Evolutionary conservation across 306 rosid genomes (phyloP), one percentile per base, ranked within the genome.

Genomic region (Aeschynomene evenia): DNA sequence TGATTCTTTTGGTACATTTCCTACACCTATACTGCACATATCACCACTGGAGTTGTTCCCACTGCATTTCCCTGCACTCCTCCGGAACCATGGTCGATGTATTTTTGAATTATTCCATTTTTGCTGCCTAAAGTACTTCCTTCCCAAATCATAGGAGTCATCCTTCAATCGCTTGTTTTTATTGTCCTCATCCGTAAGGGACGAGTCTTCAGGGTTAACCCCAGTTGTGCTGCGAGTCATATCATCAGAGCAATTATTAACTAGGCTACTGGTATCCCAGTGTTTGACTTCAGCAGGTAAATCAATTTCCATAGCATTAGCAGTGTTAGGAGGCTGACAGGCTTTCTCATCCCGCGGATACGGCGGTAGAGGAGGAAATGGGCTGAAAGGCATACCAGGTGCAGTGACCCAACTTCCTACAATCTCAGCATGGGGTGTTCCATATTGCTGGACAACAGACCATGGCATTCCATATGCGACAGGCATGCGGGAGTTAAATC

Each of bases 331-430:
- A 19, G 84, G 81, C 10, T 80, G 78, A 57, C 33, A 66, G 70
- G 70, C 82, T 77, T 74, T 75, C 77, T 77, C 68, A 66, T 46
- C 84, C 66, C 84, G 82, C 5, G 89, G 91, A 77, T 76, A 70
- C 4, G 85, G 79, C 58, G 99, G 99, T 45, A 89, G 54, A 8
- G 99, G 99, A 59, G 99, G 99, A 82, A 91, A 95, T 39, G 96
- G 93, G 71, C 59, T 74, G 79, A 91, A 95, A 72, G 99, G 96
- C 86, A 91, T 73, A 72, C 95, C 96, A 12, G 96, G 97, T 29
- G 99, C 96, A 73, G 80, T 81, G 79, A 68, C 78, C 95, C 96
- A 85, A 71, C 84, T 68, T 64, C 74, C 95, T 10, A 56, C 46
- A 55, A 69, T 81, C 77, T 81, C 95, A 66, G 86, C 52, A 42